Evolutionary conservation across 2,329 filamentous ascomycete species (phyloP), one percentile per base, ranked within the genome.

Genomic region (Rhinocladiella similis): DNA sequence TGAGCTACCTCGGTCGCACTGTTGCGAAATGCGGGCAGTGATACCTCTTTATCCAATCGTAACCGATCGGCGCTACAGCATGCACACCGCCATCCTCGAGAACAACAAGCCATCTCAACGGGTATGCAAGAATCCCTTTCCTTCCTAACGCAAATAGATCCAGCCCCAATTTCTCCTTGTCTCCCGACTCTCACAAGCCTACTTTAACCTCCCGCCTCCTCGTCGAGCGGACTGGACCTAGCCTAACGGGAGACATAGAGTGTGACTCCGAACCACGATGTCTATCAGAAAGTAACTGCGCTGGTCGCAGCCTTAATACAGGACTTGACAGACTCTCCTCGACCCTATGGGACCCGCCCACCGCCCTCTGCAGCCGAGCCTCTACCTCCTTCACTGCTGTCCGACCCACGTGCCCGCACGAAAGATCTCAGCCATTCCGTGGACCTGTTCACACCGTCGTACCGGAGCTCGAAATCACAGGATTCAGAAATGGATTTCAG

Each of bases 381-480:
- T 76, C 76, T 36, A 76, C 75, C 27, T 73, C 76, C 59, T 78
- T 79, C 65, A 76, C 75, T 46, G 63, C 61, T 56, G 74, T 41
- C 72, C 50, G 72, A 75, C 61, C 69, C 71, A 48, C 65, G 74
- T 33, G 75, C 74, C 48, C 64, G 53, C 7, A 29, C 52, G 16
- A 54, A 70, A 53, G 61, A 41, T 22, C 39, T 43, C 22, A 22
- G 18, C 52, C 25, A 22, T 9, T 22, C 50, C 45, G 50, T 52
- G 13, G 29, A 47, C 9, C 46, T 33, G 22, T n/a, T 19, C 20
- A 16, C 47, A n/a, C n/a, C 50, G 3, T 16, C 29, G 14, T 20
- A 10, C 5, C 20, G 10, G 14, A 45, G 18, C 12, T 13, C 18
- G 18, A 35, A 22, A 13, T 27, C 41, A 12, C 33, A 46, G 4